Base-by-base conservation (phyloP, 768 basidiomycete species). In the Hypholoma fasciculare region DNA sequence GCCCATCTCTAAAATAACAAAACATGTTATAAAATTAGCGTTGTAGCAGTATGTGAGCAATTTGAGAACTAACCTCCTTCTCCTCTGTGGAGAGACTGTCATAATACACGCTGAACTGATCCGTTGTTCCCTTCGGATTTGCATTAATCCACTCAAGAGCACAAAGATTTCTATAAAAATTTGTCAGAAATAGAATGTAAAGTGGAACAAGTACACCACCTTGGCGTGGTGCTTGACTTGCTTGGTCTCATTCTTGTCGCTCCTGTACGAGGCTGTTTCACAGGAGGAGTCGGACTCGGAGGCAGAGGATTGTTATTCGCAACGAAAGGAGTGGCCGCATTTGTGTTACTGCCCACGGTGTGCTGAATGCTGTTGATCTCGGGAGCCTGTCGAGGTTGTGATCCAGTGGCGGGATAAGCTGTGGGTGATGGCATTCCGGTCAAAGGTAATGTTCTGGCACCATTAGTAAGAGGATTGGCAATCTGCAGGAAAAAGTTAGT, bases 41-140 rank as follows among this genome's bases (percentile, higher is more conserved):
- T 54, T 44, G 43, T 39, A 23, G 36, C 7, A 44, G 20, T 17
- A 26, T n/a, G n/a, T n/a, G n/a, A n/a, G n/a, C n/a, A n/a, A n/a
- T n/a, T n/a, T n/a, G n/a, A n/a, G n/a, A n/a, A n/a, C n/a, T n/a
- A n/a, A 36, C 57, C 57, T 58, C 27, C 36, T 47, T 58, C 46
- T n/a, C 57, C 26, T 58, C 57, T 27, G 42, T 34, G 12, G 52
- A 58, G 30, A 58, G 57, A 48, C 30, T 26, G 26, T 58, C 51
- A 58, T 58, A 58, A 58, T 52, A 58, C 19, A 34, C 52, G 34
- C 57, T 47, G 38, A 58, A 58, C 46, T 58, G 43, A 23, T 58
- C 57, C 34, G 57, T 39, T 47, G 51, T 58, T 58, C 57, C 51
- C 36, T 58, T 58, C 23, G 51, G 57, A 53, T 58, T 58, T 36